Evolutionary conservation across 306 rosid genomes (phyloP), one percentile per base, ranked within the genome.

Genomic region (Malus asiatica): DNA sequence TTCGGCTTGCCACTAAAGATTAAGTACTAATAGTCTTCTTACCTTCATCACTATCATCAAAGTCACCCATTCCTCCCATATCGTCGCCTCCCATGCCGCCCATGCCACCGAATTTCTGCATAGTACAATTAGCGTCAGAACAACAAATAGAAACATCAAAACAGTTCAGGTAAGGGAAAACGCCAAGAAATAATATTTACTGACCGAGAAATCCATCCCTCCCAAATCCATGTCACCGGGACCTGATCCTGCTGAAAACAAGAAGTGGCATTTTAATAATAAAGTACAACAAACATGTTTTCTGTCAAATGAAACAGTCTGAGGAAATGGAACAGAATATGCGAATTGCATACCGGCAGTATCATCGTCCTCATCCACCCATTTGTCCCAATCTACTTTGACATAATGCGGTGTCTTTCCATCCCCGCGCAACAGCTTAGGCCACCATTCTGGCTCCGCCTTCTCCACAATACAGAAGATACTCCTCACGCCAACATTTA

Each of bases 131-230:
- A 63, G 20, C 55, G 70, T 84, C 27, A 80, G 53, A 61, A 67
- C 55, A 63, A 77, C 23, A 3, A 11, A 38, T 18, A 5, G 5
- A 23, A 8, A 35, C 19, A 35, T 8, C 59, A 12, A 9, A 33
- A 4, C 10, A 64, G 8, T 52, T 25, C 27, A 18, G 40, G 60
- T 72, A 76, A 53, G 58, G 15, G 5, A 69, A 70, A 60, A n/a
- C 66, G 2, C 76, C 44, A 38, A 23, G 7, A 67, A 67, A 72
- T 64, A 20, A 9, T 25, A 46, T 32, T 2, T 68, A 77, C 97
- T 82, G 85, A 96, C 99, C 87, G 97, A 96, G 86, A 96, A 92
- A 80, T 96, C 99, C 99, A 96, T 96, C 55, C 96, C 99, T 71
- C 95, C 98, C 83, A 90, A 66, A 76, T 91, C 97, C 79, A 72